Base-by-base conservation (phyloP, 768 basidiomycete genomes). In the Kwoniella dejecticola region DNA sequence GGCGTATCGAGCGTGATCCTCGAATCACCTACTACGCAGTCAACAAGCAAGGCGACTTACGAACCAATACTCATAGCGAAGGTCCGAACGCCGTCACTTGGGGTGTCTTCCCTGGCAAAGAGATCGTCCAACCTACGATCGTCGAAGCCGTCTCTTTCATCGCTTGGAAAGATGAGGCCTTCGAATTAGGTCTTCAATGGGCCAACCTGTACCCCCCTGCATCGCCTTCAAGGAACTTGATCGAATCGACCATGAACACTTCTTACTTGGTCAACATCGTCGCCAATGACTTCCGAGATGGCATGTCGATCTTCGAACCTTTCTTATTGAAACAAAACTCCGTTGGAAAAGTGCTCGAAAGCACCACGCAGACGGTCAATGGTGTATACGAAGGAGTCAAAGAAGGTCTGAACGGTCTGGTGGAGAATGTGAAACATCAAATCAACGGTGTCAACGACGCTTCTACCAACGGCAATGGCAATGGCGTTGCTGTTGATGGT, bases 131-230 rank as follows among this genome's bases (percentile, higher is more conserved):
- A 52, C 94, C 94, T 21, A 97, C 94, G 19, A 91, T 96, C 63
- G 94, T 97, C 21, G 94, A 97, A 78, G 91, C 93, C 2, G 89
- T 95, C 70, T 94, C 91, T 75, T 96, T 96, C 83, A 94, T 95
- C 89, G 93, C 93, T 15, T 96, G 93, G 93, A 95, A 95, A 89
- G 94, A 97, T 70, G 94, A 97, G 77, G 94, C 94, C 8, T 97
- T 86, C 68, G 91, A 94, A 76, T 85, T 96, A 24, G 94, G 93
- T 4, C 81, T 84, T 44, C 91, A 94, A 80, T 97, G 94, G 94
- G 89, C 91, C 13, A 83, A 85, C 65, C 78, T 92, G 55, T 96
- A 96, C 75, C 90, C 91, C 50, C 80, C 86, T 29, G 86, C 84
- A 31, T 89, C 91, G 0, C 82, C 84, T 2, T 86, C 90, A 15